Base-by-base conservation (phyloP, 345 rosid species). In the Carallia brachiata region DNA sequence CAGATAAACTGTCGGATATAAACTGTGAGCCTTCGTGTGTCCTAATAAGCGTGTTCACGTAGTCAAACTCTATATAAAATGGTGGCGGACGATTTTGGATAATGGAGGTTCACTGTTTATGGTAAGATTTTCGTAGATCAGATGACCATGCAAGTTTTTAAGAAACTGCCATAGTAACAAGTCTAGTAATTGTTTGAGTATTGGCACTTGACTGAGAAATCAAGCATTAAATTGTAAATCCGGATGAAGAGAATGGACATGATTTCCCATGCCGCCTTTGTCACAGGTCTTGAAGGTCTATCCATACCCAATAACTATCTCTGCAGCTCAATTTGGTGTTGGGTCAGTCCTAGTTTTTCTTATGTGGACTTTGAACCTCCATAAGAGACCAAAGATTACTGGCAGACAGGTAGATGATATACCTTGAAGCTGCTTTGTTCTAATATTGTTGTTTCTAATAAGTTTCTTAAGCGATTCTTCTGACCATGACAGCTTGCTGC, bases 281-380 rank as follows among this genome's bases (percentile, higher is more conserved):
- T 68, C 18, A 57, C 90, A 95, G 99, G 97, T 95, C 73, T 79
- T 95, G 84, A 95, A 92, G 84, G 92, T 84, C 32, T 87, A 36
- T 60, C 99, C 81, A 18, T 83, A 72, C 36, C 99, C 99, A 7
- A 75, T 91, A 63, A 92, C 99, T 34, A 70, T 96, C 18, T 84
- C 93, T 28, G 75, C 73, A 65, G 74, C 72, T 70, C 99, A 96
- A 47, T 90, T 96, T 81, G 91, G 91, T 2, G 93, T 90, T 6
- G 99, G 99, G 61, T 81, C 94, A 55, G 85, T 82, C 17, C 84
- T 96, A 37, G 85, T 96, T 78, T 9, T 70, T 61, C 28, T 84
- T 58, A 84, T 92, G 98, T 96, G 98, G 99, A 82, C 82, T 66
- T 79, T 86, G 57, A 96, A 92, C 57, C 79, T 96, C 10, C 87